Percentiles rank a stretch among this genome's conserved stretches.
phyloP scores from a whole-genome alignment of 306 rosid genomes.

The Quercus mongolica region DNA sequence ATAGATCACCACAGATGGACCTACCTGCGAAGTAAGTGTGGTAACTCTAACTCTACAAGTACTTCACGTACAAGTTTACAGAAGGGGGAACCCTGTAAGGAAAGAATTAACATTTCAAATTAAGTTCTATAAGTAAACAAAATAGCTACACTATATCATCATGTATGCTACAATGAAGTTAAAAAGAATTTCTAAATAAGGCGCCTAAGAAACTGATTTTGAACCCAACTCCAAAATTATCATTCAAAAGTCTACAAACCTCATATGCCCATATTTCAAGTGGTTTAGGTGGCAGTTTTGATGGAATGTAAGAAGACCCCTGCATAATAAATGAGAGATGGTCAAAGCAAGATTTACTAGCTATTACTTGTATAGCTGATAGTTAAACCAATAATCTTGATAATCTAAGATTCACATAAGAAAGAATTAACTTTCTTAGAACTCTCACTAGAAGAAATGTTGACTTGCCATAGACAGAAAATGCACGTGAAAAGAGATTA shows the following conservation, averaged over 20 bases:
- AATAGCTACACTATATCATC: slow-evolving; percentile 9
- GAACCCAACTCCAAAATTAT: not conserved
- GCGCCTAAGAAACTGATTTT: not conserved
- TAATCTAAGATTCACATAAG: not conserved
- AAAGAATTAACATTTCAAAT: slow-evolving; percentile 15
- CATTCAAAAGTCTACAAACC: slow-evolving; percentile 40
- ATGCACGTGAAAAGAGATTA: not conserved
- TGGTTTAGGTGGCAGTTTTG: slow-evolving; percentile 81
- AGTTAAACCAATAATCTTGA: not conserved
- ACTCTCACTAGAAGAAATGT: not conserved
- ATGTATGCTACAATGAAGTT: slow-evolving; percentile 4
- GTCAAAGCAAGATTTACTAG: slow-evolving; percentile 1
- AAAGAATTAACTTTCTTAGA: not conserved
- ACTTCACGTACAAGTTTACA: slow-evolving; percentile 96
- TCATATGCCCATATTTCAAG: slow-evolving; percentile 94
- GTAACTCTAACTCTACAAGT: slow-evolving; percentile 88
- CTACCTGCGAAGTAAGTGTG: slow-evolving; percentile 70
- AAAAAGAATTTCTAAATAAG: not conserved
- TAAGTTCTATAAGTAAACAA: not conserved
- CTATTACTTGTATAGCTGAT: not conserved
- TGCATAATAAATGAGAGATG: slow-evolving; percentile 23
- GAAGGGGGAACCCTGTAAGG: slow-evolving; percentile 89
- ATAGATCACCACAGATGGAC: not conserved
- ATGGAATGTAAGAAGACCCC: slow-evolving; percentile 74
- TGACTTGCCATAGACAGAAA: not conserved